Evolutionary conservation across 2,329 filamentous ascomycete species (phyloP).

Genomic region (Microsporum audouinii): DNA sequence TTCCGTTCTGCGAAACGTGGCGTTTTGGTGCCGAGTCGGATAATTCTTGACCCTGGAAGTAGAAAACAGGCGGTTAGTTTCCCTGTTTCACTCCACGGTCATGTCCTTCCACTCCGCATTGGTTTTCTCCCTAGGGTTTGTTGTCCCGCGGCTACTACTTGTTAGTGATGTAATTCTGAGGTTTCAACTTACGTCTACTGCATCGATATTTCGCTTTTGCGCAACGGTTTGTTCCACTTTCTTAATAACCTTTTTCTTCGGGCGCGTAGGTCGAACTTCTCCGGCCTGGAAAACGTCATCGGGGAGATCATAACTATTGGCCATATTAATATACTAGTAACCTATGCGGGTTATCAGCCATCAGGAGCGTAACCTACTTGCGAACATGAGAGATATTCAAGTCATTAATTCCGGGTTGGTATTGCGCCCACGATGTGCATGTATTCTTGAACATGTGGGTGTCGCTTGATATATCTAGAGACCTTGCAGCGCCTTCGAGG

Average conservation of each 20-base stretch:
- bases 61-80: constrained; percentile 9
- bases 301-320: constrained; percentile 65
- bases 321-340: constrained; percentile 13
- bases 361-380: constrained; percentile 50
- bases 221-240: constrained; percentile 20
- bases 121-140: background rate
- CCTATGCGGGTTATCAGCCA: background rate
- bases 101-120: background rate
- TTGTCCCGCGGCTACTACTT: background rate
- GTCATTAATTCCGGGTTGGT: constrained; percentile 62
- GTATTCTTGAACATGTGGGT: constrained; percentile 78
- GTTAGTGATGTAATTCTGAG: constrained; percentile 9
- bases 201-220: constrained; percentile 31
- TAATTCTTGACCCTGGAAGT: constrained; percentile 10
- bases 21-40: constrained; percentile 13
- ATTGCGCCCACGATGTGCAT: constrained; percentile 65
- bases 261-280: constrained; percentile 56
- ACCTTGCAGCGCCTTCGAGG: constrained; percentile 33
- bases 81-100: background rate
- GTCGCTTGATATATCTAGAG: constrained; percentile 53
- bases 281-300: constrained; percentile 76
- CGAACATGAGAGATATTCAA: constrained; percentile 73
- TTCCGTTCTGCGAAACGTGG: constrained; percentile 14
- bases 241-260: constrained; percentile 43
- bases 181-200: constrained; percentile 33